Evolutionary conservation across 2,329 filamentous ascomycete species (phyloP).

Genomic region (Colletotrichum sansevieriae): DNA sequence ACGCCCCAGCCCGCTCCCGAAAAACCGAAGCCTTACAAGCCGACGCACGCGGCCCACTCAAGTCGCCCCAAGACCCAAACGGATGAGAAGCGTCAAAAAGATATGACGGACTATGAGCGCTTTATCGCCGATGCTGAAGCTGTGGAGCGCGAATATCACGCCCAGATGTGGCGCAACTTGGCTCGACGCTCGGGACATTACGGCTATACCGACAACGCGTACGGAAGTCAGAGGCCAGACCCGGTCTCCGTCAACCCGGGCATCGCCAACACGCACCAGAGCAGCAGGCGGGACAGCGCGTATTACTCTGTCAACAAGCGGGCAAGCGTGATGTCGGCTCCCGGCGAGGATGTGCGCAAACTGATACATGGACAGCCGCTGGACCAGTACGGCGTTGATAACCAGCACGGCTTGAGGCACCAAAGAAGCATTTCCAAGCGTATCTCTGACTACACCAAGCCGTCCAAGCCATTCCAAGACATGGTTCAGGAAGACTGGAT

Average conservation of each 20-base stretch:
- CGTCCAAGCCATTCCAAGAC: slow-evolving; percentile 34
- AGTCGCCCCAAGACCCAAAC: background rate
- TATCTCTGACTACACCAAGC: slow-evolving; percentile 61
- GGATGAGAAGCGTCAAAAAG: background rate
- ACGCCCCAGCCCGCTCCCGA: background rate
- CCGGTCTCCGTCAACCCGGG: slow-evolving; percentile 2
- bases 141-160: slow-evolving; percentile 44
- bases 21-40: background rate
- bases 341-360: slow-evolving; percentile 31
- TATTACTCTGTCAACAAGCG: slow-evolving; percentile 34
- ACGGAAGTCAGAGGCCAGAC: slow-evolving; percentile 13
- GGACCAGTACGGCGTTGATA: background rate
- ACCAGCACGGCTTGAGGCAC: slow-evolving; percentile 37
- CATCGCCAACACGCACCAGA: background rate
- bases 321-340: slow-evolving; percentile 30
- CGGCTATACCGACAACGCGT: slow-evolving; percentile 27
- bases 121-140: slow-evolving; percentile 48
- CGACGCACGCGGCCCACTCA: background rate
- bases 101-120: slow-evolving; percentile 46
- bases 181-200: slow-evolving; percentile 42
- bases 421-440: slow-evolving; percentile 55
- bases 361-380: slow-evolving; percentile 17
- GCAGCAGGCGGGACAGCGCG: slow-evolving; percentile 34
- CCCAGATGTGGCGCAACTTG: slow-evolving; percentile 43
- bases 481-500: slow-evolving; percentile 25